These are phyloP conservation scores for Magnusiomyces suaveolens DNA, from an alignment of 1,139 yeast species.

Conservation along the genomic window DNA sequence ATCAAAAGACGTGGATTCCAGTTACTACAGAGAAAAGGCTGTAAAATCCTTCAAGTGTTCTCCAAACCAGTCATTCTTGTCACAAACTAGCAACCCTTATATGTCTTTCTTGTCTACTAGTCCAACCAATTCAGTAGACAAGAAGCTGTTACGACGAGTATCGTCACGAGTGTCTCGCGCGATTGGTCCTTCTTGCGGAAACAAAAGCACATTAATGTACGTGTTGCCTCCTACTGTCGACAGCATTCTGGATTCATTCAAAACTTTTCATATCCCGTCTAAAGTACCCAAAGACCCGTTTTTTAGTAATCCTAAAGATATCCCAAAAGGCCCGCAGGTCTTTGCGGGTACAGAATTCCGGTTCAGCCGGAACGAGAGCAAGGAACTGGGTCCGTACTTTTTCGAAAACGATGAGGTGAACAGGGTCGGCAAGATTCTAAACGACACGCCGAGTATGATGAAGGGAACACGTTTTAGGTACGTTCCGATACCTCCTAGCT, in stretches of 20 bases:
- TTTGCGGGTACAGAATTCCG: constrained; percentile 59
- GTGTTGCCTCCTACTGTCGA: constrained; percentile 19
- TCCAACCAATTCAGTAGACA: background rate
- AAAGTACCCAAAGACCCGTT: constrained; percentile 54
- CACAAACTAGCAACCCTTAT: background rate
- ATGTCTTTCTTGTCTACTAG: background rate
- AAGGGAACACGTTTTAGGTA: constrained; percentile 2
- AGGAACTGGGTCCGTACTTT: constrained; percentile 20
- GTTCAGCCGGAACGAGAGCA: constrained; percentile 28
- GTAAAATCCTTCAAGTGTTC: background rate
- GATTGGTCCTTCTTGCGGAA: background rate
- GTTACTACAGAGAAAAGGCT: background rate
- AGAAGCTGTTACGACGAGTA: background rate
- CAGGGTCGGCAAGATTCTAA: constrained; percentile 3
- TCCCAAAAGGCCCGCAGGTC: constrained; percentile 46
- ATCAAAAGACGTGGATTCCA: background rate
- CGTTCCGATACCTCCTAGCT: constrained; percentile 35
- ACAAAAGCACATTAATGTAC: background rate
- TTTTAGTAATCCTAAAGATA: constrained; percentile 45
- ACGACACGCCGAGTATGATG: background rate
- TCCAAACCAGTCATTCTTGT: background rate
- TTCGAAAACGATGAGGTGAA: constrained; percentile 13
- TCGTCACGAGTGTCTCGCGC: background rate
- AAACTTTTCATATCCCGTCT: constrained; percentile 40
- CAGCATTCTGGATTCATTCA: constrained; percentile 35